Percentiles rank a stretch among this genome's conserved stretches.
These are phyloP conservation scores for Russula lepida DNA, from an alignment of 768 basidiomycete genomes.

Conservation along the genomic window DNA sequence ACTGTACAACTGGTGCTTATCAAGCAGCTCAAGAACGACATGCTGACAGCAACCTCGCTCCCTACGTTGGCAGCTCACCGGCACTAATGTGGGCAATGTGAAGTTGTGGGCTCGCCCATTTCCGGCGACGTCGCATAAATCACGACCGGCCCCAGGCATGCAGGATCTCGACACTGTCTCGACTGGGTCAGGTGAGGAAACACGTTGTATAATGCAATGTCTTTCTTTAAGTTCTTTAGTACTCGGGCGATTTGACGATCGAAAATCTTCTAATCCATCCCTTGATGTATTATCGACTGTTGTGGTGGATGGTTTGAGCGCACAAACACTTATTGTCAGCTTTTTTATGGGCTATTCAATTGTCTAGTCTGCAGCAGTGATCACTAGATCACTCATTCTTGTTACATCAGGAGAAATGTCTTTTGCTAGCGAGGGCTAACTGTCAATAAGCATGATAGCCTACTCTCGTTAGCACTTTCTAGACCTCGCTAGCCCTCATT, in stretches of 20 bases:
- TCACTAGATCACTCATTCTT: too few species aligned
- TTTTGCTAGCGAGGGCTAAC: too few species aligned
- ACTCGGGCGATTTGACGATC: background rate
- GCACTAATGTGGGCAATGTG: slow-evolving; percentile 65
- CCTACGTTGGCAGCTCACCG: slow-evolving; percentile 68
- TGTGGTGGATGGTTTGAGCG: background rate
- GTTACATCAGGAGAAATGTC: too few species aligned
- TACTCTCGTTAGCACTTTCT: too few species aligned
- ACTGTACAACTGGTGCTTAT: slow-evolving; percentile 86
- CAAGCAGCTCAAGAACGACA: slow-evolving; percentile 73
- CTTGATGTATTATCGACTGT: slow-evolving; percentile 2
- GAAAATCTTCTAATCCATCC: too few species aligned
- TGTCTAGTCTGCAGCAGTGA: too few species aligned
- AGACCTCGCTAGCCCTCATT: too few species aligned
- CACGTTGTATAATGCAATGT: background rate
- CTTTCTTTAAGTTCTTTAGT: background rate
- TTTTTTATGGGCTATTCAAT: too few species aligned
- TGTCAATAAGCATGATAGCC: too few species aligned
- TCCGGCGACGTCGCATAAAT: slow-evolving; percentile 24
- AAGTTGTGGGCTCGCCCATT: slow-evolving; percentile 81
- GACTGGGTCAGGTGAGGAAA: slow-evolving; percentile 9
- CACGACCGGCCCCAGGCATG: background rate
- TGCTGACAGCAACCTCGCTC: slow-evolving; percentile 68
- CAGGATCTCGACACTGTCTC: slow-evolving; percentile 14
- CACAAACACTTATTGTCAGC: too few species aligned